Evolutionary conservation across 2,329 filamentous ascomycete species (phyloP).

Genomic region (Aspergillus costaricaensis): DNA sequence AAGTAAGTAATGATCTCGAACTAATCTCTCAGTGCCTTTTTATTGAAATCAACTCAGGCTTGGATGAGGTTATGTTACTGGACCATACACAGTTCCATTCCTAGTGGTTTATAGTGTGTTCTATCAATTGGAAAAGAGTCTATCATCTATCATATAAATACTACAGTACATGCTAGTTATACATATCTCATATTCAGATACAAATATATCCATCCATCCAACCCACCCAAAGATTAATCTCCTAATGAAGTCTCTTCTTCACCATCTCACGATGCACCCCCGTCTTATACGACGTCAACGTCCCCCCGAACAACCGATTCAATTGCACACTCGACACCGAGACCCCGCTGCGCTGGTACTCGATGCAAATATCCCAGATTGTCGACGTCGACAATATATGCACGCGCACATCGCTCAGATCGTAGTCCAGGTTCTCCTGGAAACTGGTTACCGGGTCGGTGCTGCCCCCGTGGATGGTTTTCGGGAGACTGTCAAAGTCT

Average conservation of each 20-base stretch:
- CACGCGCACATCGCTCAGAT: slow-evolving; percentile 34
- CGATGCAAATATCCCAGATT: slow-evolving; percentile 39
- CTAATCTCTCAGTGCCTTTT: no score
- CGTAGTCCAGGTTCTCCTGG: slow-evolving; percentile 37
- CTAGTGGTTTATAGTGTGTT: not conserved
- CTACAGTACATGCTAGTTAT: no score
- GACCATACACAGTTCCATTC: not conserved
- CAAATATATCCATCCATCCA: not conserved
- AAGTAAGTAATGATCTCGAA: no score
- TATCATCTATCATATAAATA: no score
- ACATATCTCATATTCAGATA: not conserved
- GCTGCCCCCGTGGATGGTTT: slow-evolving; percentile 14
- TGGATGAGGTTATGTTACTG: no score
- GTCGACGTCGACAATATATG: slow-evolving; percentile 33
- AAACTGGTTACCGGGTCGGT: slow-evolving; percentile 25
- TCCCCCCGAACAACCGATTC: slow-evolving; percentile 32
- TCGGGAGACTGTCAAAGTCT: slow-evolving; percentile 27
- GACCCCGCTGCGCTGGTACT: slow-evolving; percentile 37
- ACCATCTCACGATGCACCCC: slow-evolving; percentile 15
- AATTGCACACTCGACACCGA: slow-evolving; percentile 27
- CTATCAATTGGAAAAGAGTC: not conserved
- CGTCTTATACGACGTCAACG: slow-evolving; percentile 29
- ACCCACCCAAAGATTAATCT: not conserved
- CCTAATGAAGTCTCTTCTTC: slow-evolving; percentile 5
- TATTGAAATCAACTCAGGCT: no score